Base-by-base conservation (phyloP, 129 eudicot genomes). In the Flaveria linearis region DNA sequence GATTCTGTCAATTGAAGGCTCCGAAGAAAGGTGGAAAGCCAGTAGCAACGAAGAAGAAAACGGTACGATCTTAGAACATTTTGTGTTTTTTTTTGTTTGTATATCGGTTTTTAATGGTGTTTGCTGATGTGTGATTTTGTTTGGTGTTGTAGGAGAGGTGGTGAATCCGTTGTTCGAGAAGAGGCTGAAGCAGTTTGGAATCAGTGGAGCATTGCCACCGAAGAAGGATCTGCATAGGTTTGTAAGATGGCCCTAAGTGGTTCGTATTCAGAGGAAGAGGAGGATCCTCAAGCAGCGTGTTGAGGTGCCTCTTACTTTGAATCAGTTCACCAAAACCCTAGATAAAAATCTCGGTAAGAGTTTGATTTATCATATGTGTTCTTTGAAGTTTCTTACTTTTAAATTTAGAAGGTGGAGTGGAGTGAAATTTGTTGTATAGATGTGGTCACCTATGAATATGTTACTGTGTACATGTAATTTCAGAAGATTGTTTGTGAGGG, bases 291-390 rank as follows among this genome's bases (percentile, higher is more conserved):
- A 89, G 86, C 97, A 92, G 85, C 81, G 97, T n/a, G 9, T 86
- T 92, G 93, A 92, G 90, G 97, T 92, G 15, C 97, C 97, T 1
- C 97, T 96, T 2, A 89, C 97, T 23, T 70, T 92, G 83, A 88
- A 92, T 67, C 97, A 92, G 78, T 92, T 92, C 73, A 84, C 97
- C 46, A 92, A 92, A 69, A 90, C 96, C 7, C 91, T 92, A 0
- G 97, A 92, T 81, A 92, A 92, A 78, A 92, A 92, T 45, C 85
- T 92, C 0, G 97, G 97, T 91, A 73, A 56, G 20, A 22, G 12
- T 73, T 22, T 1, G 17, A 9, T n/a, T 14, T 56, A 20, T 25
- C 5, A 45, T 39, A n/a, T 0, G 3, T 4, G 7, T 39, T 39
- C 43, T 39, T 8, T 4, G 0, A 39, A 3, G 5, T 45, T 9